Evolutionary conservation across 768 basidiomycete genomes (phyloP).

Genomic region (Pisolithus albus): DNA sequence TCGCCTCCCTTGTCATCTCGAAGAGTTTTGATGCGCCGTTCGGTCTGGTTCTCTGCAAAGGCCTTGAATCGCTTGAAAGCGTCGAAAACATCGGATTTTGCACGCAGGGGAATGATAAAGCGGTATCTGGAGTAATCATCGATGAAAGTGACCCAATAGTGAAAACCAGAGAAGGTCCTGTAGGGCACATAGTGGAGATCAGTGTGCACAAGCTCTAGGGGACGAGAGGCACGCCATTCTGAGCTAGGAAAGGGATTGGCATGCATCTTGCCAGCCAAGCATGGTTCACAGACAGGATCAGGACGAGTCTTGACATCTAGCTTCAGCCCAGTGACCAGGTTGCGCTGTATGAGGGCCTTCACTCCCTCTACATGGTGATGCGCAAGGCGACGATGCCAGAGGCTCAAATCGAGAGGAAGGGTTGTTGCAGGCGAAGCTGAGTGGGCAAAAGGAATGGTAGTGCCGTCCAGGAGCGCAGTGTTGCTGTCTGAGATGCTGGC

Average conservation of each 20-base stretch:
- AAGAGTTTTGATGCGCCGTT: slow-evolving; percentile 11
- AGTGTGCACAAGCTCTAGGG: slow-evolving; percentile 17
- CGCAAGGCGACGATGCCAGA: slow-evolving; percentile 21
- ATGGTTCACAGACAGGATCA: slow-evolving; percentile 16
- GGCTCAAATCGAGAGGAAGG: slow-evolving; percentile 3
- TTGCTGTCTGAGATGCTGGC: slow-evolving; percentile 1
- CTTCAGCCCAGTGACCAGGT: slow-evolving; percentile 12
- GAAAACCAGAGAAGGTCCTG: too few species aligned
- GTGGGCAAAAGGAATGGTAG: slow-evolving; percentile 2
- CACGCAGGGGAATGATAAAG: slow-evolving; percentile 13
- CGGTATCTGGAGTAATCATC: slow-evolving; percentile 7
- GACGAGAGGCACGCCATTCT: slow-evolving; percentile 2
- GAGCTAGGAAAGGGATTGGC: slow-evolving; percentile 14
- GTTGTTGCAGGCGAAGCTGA: slow-evolving; percentile 5
- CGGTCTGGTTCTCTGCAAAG: slow-evolving; percentile 21
- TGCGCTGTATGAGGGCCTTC: slow-evolving; percentile 1
- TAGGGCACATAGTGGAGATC: slow-evolving; percentile 14
- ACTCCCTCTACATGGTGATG: slow-evolving; percentile 10
- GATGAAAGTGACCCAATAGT: too few species aligned
- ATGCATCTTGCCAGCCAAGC: slow-evolving; percentile 17
- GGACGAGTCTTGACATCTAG: slow-evolving; percentile 1
- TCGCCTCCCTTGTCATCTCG: slow-evolving; percentile 21
- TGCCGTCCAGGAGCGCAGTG: slow-evolving; percentile 14
- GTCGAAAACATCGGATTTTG: slow-evolving; percentile 18
- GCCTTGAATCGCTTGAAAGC: slow-evolving; percentile 26